These are phyloP conservation scores for Leishmania amazonensis DNA, from an alignment of 208 protist species.

Conservation along the genomic window DNA sequence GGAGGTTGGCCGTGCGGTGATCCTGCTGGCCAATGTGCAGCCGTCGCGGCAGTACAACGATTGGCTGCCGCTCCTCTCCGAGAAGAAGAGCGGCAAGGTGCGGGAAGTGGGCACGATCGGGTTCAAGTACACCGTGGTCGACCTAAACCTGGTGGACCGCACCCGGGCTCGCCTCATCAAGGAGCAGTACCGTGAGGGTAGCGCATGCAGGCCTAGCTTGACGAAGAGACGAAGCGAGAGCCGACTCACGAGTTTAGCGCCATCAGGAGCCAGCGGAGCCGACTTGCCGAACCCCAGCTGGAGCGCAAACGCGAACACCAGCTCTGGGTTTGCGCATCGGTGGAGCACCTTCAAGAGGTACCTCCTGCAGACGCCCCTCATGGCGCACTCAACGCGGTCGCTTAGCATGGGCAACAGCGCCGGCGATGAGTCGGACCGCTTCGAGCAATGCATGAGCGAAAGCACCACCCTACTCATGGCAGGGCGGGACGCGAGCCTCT, in stretches of 20 bases:
- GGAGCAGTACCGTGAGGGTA: slow-evolving; percentile 10
- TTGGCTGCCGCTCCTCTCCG: slow-evolving; percentile 57
- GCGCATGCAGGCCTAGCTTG: background rate
- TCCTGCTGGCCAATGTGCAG: slow-evolving; percentile 48
- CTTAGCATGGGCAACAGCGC: background rate
- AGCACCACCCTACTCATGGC: slow-evolving; percentile 1
- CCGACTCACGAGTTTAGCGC: background rate
- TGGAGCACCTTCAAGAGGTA: slow-evolving; percentile 27
- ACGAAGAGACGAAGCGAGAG: slow-evolving; percentile 14
- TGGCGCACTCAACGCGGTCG: background rate
- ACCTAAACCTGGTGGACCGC: slow-evolving; percentile 65
- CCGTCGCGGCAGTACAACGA: slow-evolving; percentile 64
- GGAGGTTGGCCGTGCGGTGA: slow-evolving; percentile 65
- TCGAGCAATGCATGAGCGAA: slow-evolving; percentile 3
- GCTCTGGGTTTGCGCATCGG: slow-evolving; percentile 1
- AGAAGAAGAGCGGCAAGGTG: slow-evolving; percentile 28
- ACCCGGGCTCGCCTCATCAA: slow-evolving; percentile 45
- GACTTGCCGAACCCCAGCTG: background rate
- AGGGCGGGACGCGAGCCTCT: slow-evolving; percentile 10
- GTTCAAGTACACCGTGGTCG: slow-evolving; percentile 74
- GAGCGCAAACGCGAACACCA: background rate
- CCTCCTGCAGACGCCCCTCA: slow-evolving; percentile 7
- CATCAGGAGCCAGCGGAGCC: background rate
- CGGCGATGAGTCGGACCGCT: slow-evolving; percentile 8
- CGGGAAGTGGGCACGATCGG: slow-evolving; percentile 63